Percentiles rank a stretch among this genome's conserved stretches.
These are phyloP conservation scores for Brassica rapa DNA, from an alignment of 345 rosid genomes.

Conservation along the genomic window DNA sequence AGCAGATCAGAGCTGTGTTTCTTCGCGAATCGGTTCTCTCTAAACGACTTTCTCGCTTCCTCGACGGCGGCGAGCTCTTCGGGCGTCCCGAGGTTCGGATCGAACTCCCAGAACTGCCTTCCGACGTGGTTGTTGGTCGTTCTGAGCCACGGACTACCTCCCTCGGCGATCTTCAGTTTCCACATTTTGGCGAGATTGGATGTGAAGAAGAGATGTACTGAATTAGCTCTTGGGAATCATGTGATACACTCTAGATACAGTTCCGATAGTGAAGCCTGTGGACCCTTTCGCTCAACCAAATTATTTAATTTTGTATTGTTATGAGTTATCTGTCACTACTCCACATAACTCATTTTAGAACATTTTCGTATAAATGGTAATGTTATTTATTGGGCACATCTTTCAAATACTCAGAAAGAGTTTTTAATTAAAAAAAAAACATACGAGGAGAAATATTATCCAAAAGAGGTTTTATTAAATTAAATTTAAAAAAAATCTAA, in stretches of 20 bases:
- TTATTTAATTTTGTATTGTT: background rate
- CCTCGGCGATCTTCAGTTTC: constrained; percentile 85
- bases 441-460: too few species aligned
- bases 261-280: background rate
- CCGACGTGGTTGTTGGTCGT: constrained; percentile 69
- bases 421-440: too few species aligned
- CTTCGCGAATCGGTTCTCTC: constrained; percentile 53
- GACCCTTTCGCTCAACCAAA: background rate
- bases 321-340: background rate
- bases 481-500: too few species aligned
- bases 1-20: constrained; percentile 89
- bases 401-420: too few species aligned
- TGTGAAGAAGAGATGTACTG: too few species aligned
- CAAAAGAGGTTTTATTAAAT: too few species aligned
- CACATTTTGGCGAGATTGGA: constrained; percentile 53
- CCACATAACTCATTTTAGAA: background rate
- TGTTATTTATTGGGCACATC: too few species aligned
- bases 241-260: background rate
- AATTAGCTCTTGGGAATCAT: background rate
- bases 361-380: too few species aligned
- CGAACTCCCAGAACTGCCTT: constrained; percentile 89
- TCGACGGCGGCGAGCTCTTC: constrained; percentile 64
- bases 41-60: constrained; percentile 58
- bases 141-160: constrained; percentile 75
- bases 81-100: constrained; percentile 64